Base-by-base conservation (phyloP, 495 filamentous ascomycete genomes). In the Tetracladium marchalianum region DNA sequence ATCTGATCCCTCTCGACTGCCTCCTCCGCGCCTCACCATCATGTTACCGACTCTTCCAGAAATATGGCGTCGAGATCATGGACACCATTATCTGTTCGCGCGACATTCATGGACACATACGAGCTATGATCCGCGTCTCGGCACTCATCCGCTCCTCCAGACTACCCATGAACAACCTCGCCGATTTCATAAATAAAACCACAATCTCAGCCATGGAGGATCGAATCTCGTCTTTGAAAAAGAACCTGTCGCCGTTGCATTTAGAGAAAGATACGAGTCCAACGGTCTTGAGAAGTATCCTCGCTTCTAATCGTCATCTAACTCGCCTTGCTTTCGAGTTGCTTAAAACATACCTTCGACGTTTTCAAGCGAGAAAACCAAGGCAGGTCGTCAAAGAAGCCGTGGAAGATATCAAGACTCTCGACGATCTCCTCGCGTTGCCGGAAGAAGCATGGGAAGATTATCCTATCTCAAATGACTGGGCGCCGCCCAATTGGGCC, bases 261-360 rank as follows among this genome's bases (percentile, higher is more conserved):
- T 18, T 16, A 11, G 15, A 7, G 33, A 11, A 36, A 19, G 12
- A 12, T 37, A 16, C 34, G 1, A 17, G 13, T 1, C 16, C 43
- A 12, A 18, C 22, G 3, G 18, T 41, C n/a, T 4, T 47, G 19
- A 36, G 45, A 19, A 36, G 37, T n/a, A 13, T 47, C 35, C 37
- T 47, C 4, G 37, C 31, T 35, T 19, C 36, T 6, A 41, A 40
- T 13, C 45, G 38, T 12, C 40, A 47, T 19, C 18, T 47, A 19
- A 27, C 8, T 8, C n/a, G 19, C 16, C 45, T 47, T 32, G 10
- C 45, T 5, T 15, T 41, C 1, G 24, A 31, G 11, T 41, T 37
- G 24, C 36, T 47, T 10, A 19, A 41, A n/a, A 41, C 17, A 12
- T 47, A 47, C 17, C 27, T 41, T 3, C 10, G 31, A 9, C 37